Evolutionary conservation across 2,329 filamentous ascomycete species (phyloP).

Genomic region (Fonsecaea nubica): DNA sequence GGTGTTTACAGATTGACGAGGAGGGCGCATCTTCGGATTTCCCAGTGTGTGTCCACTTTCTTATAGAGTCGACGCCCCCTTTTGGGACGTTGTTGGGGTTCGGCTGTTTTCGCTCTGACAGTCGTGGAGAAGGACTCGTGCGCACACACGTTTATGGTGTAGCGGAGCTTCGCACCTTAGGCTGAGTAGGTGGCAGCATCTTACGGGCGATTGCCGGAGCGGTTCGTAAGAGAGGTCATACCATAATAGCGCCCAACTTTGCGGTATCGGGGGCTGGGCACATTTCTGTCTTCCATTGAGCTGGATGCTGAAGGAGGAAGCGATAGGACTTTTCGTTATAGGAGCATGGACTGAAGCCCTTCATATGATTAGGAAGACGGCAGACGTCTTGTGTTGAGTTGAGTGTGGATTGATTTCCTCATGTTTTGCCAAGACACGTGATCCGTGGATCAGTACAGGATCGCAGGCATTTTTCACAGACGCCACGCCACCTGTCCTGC

Average conservation of each 20-base stretch:
- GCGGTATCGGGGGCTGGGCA: background rate
- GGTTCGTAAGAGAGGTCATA: background rate
- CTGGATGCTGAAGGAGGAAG: background rate
- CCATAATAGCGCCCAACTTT: background rate
- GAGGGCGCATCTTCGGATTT: background rate
- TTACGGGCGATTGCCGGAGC: background rate
- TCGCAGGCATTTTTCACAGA: background rate
- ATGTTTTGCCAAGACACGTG: background rate
- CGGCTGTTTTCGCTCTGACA: background rate
- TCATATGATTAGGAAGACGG: background rate
- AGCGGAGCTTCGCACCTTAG: background rate
- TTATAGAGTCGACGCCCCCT: background rate
- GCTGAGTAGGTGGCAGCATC: background rate
- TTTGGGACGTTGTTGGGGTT: background rate
- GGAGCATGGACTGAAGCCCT: background rate
- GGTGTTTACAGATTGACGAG: background rate
- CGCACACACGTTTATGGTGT: background rate
- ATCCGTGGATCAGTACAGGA: background rate
- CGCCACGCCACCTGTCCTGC: background rate
- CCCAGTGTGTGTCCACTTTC: background rate
- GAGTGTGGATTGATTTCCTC: background rate
- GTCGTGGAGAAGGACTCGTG: background rate
- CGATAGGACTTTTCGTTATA: background rate
- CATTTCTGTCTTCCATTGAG: background rate
- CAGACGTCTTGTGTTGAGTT: background rate